phyloP scores from a whole-genome alignment of 768 basidiomycete genomes.

The Hebeloma cylindrosporum region DNA sequence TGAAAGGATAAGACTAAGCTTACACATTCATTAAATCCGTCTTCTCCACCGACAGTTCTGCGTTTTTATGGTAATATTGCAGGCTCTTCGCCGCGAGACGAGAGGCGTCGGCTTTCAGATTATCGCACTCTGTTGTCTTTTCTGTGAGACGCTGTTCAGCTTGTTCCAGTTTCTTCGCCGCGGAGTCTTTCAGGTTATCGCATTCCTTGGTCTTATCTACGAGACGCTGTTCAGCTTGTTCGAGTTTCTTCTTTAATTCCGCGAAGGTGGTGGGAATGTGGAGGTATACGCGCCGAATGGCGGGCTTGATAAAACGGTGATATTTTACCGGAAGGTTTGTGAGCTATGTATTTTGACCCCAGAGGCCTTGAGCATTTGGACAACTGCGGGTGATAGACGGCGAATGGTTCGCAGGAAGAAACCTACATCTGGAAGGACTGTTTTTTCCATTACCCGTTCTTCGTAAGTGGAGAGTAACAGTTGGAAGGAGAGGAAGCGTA shows the following conservation, averaged over 20 bases:
- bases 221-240: slow-evolving; percentile 39
- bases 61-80: too few relatives aligned
- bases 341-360: slow-evolving; percentile 35
- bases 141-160: too few relatives aligned
- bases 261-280: slow-evolving; percentile 30
- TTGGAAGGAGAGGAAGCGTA: slow-evolving; percentile 33
- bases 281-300: slow-evolving; percentile 50
- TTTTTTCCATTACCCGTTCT: neutral
- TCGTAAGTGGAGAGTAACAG: neutral
- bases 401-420: neutral
- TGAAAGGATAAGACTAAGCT: too few relatives aligned
- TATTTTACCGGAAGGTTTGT: slow-evolving; percentile 49
- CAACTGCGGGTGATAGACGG: neutral
- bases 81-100: too few relatives aligned
- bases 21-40: too few relatives aligned
- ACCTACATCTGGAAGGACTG: slow-evolving; percentile 32
- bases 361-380: too few relatives aligned
- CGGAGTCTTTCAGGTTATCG: too few relatives aligned
- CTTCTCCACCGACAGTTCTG: too few relatives aligned
- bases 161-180: too few relatives aligned
- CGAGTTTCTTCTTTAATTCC: slow-evolving; percentile 33
- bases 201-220: slow-evolving; percentile 34
- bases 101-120: too few relatives aligned
- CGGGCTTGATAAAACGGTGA: slow-evolving; percentile 45
- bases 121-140: too few relatives aligned